Evolutionary conservation across 2,329 filamentous ascomycete species (phyloP), one percentile per base, ranked within the genome.

Genomic region (Ophiosphaerella herpotricha): DNA sequence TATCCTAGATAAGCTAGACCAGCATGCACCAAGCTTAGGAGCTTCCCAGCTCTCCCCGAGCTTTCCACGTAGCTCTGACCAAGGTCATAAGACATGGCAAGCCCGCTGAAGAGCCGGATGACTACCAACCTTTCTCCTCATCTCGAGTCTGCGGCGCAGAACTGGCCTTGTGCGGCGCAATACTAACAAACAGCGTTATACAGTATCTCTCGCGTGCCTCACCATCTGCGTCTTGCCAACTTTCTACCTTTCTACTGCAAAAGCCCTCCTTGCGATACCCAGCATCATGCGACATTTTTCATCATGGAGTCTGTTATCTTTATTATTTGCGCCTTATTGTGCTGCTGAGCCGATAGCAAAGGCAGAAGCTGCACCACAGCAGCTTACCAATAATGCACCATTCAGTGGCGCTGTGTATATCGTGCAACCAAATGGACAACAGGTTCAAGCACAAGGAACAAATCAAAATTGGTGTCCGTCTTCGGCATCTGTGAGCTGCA

Each of bases 381-480:
- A 58, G 12, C 58, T 68, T 18, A 62, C 61, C 2, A 71, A 73
- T 39, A 72, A 75, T 52, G 71, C 71, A 12, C 72, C 73, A 0
- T 75, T 75, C 47, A 71, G 68, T 23, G 73, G 72, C 46, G 73
- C 72, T 3, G 64, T 75, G 31, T 75, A 74, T 45, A 69, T 75
- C 33, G 68, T 73, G 34, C 55, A 64, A 18, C 55, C 68, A 8
- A 57, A 70, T 45, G 71, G 70, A 23, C 58, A 67, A 42, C 57
- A 68, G 13, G 61, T 74, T 21, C 67, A 62, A 18, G 66, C 76
- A 52, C 58, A 68, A 50, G 55, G 54, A n/a, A 46, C 61, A 52
- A n/a, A 46, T 60, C 14, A 70, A 71, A 42, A 56, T 58, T 29
- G 26, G 44, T 74, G 72, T 49, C 72, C 72, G 21, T 58, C 58